A percentile compares a stretch with the other conserved stretches of the same genome.
Evolutionary conservation across 345 rosid genomes (phyloP).

Genomic region (Balakata baccata): DNA sequence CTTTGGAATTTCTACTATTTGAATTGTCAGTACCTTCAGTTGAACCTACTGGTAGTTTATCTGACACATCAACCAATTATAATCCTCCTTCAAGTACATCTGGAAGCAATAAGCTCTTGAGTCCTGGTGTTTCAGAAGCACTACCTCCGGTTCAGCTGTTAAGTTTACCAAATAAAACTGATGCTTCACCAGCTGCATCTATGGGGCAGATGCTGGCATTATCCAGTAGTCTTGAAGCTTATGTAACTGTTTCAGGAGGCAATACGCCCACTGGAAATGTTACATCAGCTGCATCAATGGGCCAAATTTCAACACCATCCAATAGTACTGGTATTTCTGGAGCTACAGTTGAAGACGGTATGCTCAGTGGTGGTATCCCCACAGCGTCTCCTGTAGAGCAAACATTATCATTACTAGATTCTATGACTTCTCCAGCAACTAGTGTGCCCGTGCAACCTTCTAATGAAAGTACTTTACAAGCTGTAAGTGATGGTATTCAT

Average conservation of each 20-base stretch:
- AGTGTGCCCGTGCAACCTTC: slow-evolving; percentile 22
- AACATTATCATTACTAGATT: slow-evolving; percentile 12
- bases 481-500: slow-evolving; percentile 11
- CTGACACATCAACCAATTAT: slow-evolving; percentile 17
- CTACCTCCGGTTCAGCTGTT: slow-evolving; percentile 17
- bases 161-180: slow-evolving; percentile 7
- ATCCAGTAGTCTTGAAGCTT: slow-evolving; percentile 15
- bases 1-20: slow-evolving; percentile 56
- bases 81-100: slow-evolving; percentile 21
- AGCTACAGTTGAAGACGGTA: slow-evolving; percentile 15
- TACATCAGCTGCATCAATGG: slow-evolving; percentile 19
- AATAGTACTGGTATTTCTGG: slow-evolving; percentile 13
- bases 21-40: slow-evolving; percentile 45
- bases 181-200: slow-evolving; percentile 17
- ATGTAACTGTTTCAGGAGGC: slow-evolving; percentile 19
- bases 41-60: slow-evolving; percentile 15
- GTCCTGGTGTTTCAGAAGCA: slow-evolving; percentile 12
- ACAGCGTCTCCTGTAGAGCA: not conserved
- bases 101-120: slow-evolving; percentile 13
- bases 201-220: slow-evolving; percentile 17
- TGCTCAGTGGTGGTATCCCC: not conserved
- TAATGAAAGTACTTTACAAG: slow-evolving; percentile 23
- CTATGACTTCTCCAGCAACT: slow-evolving; percentile 19
- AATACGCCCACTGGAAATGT: slow-evolving; percentile 10
- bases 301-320: slow-evolving; percentile 17